Evolutionary conservation across 2,329 filamentous ascomycete genomes (phyloP).

Genomic region (Cordyceps farinosa): DNA sequence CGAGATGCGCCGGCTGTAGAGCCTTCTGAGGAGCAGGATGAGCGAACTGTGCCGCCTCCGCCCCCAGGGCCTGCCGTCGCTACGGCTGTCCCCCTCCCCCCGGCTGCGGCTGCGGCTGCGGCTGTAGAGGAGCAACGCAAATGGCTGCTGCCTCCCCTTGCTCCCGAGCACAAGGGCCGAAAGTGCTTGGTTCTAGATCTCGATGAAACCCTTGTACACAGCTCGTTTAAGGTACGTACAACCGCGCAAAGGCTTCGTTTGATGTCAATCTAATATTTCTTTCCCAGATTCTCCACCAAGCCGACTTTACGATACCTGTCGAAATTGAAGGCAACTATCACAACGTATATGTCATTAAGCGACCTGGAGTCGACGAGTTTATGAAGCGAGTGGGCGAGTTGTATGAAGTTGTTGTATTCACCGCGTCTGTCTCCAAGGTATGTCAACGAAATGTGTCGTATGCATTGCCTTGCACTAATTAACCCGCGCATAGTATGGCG

Average conservation of each 20-base stretch:
- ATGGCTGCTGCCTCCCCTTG: constrained; percentile 77
- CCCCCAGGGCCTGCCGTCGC: constrained; percentile 45
- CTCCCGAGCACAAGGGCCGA: constrained; percentile 74
- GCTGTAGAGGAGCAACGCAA: constrained; percentile 47
- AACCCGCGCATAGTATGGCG: constrained; percentile 68
- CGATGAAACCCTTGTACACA: constrained; percentile 95
- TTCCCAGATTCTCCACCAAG: constrained; percentile 85
- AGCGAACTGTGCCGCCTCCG: constrained; percentile 39
- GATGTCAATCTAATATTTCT: constrained; percentile 18
- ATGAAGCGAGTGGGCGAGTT: constrained; percentile 98
- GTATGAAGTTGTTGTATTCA: constrained; percentile 98
- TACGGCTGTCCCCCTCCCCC: constrained; percentile 38
- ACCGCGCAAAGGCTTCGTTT: constrained; percentile 3
- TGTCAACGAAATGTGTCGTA: constrained; percentile 12
- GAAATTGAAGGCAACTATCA: constrained; percentile 99
- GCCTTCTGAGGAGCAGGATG: constrained; percentile 33
- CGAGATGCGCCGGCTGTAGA: constrained; percentile 34
- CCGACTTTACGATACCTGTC: constrained; percentile 97
- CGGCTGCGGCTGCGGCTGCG: constrained; percentile 40
- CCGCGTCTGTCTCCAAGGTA: constrained; percentile 96
- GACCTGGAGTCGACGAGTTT: constrained; percentile 96
- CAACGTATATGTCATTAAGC: constrained; percentile 99
- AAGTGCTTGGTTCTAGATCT: constrained; percentile 95
- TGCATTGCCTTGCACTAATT: constrained; percentile 16
- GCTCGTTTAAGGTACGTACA: constrained; percentile 84